Conservation (phyloP, 106 monocot genomes). For the Apostasia shenzhenica region DNA sequence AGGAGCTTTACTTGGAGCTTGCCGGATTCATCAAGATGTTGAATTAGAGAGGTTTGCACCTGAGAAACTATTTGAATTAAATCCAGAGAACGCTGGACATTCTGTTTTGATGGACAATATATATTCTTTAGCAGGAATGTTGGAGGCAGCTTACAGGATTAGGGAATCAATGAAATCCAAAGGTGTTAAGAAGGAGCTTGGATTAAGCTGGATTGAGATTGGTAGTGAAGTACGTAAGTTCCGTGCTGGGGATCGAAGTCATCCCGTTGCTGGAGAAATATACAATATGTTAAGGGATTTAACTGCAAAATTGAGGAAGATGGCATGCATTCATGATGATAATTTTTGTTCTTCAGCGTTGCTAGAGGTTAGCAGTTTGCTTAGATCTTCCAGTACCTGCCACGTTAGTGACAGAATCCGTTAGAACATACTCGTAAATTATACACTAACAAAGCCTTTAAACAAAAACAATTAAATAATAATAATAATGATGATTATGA, state of each 20-base stretch:
- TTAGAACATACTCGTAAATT: no score
- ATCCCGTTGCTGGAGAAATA: slow-evolving; percentile 17
- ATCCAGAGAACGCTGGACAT: slow-evolving; percentile 30
- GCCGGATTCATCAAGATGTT: slow-evolving; percentile 22
- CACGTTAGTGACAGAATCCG: no score
- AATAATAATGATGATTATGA: no score
- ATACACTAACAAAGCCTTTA: no score
- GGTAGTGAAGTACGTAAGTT: slow-evolving; percentile 10
- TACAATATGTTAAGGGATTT: slow-evolving; percentile 13
- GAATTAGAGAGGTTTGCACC: slow-evolving; percentile 22
- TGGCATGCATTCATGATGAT: slow-evolving; percentile 14
- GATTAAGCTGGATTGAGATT: slow-evolving; percentile 26
- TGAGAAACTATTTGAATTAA: slow-evolving; percentile 23
- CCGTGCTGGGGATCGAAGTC: slow-evolving; percentile 16
- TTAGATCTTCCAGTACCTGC: no score
- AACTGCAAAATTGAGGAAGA: slow-evolving; percentile 9
- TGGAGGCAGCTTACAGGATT: slow-evolving; percentile 16
- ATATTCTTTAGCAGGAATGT: slow-evolving; percentile 16
- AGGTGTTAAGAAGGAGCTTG: slow-evolving; percentile 26
- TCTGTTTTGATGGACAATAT: slow-evolving; percentile 39
- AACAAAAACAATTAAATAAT: no score
- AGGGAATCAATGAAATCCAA: slow-evolving; percentile 17
- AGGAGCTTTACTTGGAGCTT: slow-evolving; percentile 34
- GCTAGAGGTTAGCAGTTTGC: slow-evolving; percentile 9
- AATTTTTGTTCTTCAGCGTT: slow-evolving; percentile 7